Evolutionary conservation across 257 asterid species (phyloP).

Genomic region (Solanum sparsipilum): DNA sequence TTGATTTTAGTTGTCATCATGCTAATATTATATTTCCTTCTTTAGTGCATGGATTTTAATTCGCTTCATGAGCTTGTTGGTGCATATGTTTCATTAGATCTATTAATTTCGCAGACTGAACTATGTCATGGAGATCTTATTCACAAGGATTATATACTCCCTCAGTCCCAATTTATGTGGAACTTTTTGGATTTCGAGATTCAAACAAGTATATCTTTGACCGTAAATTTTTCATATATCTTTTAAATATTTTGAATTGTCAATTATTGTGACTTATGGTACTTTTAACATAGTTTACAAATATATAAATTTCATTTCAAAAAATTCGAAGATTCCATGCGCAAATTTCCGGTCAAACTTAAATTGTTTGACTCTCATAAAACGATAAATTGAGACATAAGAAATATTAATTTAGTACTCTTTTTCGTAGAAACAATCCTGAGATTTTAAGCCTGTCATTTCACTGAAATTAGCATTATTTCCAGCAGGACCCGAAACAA

Average conservation of each 20-base stretch:
- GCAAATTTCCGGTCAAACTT: too few species aligned
- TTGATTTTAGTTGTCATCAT: not conserved
- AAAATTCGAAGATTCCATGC: too few species aligned
- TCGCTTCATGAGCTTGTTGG: not conserved
- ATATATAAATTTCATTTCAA: too few species aligned
- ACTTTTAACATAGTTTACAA: too few species aligned
- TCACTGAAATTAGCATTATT: not conserved
- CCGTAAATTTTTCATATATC: too few species aligned
- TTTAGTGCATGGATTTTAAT: not conserved
- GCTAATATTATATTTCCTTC: not conserved
- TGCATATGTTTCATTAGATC: not conserved
- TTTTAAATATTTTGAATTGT: too few species aligned
- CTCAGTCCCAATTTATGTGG: too few species aligned
- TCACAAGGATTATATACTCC: not conserved
- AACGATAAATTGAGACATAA: too few species aligned
- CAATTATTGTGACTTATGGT: too few species aligned
- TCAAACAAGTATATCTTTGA: too few species aligned
- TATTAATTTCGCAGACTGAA: not conserved
- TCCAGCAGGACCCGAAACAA: not conserved
- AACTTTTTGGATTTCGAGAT: too few species aligned
- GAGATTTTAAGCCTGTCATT: not conserved
- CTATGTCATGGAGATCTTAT: not conserved
- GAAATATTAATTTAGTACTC: not conserved
- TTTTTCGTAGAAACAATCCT: not conserved
- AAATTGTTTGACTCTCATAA: too few species aligned